Evolutionary conservation across 495 filamentous ascomycete genomes (phyloP).

Genomic region (Cryomyces minteri): DNA sequence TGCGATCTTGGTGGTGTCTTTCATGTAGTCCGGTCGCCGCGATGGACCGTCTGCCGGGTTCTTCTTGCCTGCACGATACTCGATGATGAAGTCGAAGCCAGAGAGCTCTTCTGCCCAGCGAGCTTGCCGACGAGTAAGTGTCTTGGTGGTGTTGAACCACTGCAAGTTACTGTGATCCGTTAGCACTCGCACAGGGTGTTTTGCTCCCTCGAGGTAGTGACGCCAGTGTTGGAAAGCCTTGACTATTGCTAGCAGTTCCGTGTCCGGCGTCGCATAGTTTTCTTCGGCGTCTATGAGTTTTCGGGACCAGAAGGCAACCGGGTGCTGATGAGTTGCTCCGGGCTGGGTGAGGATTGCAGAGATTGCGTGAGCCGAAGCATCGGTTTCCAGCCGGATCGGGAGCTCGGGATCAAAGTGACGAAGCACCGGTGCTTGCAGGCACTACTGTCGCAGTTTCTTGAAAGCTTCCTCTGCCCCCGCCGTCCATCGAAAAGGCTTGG

Average conservation of each 20-base stretch:
- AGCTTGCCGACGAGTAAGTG: slow-evolving; percentile 8
- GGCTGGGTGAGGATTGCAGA: slow-evolving; percentile 5
- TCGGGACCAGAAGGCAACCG: slow-evolving; percentile 8
- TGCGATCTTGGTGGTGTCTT: not conserved
- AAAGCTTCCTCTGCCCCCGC: not conserved
- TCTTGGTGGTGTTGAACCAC: slow-evolving; percentile 12
- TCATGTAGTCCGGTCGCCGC: slow-evolving; percentile 3
- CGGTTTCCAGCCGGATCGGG: slow-evolving; percentile 10
- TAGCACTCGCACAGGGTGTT: slow-evolving; percentile 9
- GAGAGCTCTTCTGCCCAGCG: slow-evolving; percentile 8
- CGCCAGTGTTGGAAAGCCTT: slow-evolving; percentile 12
- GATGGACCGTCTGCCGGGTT: slow-evolving; percentile 8
- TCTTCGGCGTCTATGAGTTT: slow-evolving; percentile 9
- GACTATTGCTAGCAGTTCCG: slow-evolving; percentile 14
- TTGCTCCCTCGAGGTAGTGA: slow-evolving; percentile 9
- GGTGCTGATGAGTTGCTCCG: slow-evolving; percentile 1
- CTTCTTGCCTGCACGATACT: slow-evolving; percentile 6
- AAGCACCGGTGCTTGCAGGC: not conserved
- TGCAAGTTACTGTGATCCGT: slow-evolving; percentile 19
- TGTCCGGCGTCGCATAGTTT: slow-evolving; percentile 12
- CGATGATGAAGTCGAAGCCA: slow-evolving; percentile 8
- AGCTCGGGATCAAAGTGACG: not conserved
- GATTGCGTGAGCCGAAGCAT: slow-evolving; percentile 12
- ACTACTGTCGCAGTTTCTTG: not conserved
- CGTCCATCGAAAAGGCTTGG: not conserved